These are phyloP conservation scores for Alternaria ethzedia DNA, from an alignment of 2,329 filamentous ascomycete species.

Conservation along the genomic window DNA sequence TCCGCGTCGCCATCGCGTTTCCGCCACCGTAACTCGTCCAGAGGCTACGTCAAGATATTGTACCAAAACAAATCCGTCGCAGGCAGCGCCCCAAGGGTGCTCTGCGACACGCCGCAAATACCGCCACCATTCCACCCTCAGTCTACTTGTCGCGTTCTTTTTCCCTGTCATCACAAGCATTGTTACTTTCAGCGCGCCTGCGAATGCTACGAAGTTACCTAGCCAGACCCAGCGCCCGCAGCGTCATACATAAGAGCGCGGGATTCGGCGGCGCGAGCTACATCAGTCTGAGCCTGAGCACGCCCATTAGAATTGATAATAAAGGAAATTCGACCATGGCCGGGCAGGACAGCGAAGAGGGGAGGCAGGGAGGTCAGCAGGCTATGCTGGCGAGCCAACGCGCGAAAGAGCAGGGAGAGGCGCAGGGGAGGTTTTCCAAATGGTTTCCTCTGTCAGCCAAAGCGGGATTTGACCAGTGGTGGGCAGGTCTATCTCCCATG, in stretches of 20 bases:
- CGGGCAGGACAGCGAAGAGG: constrained; percentile 26
- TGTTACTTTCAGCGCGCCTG: constrained; percentile 31
- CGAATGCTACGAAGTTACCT: constrained; percentile 43
- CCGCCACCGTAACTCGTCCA: constrained; percentile 19
- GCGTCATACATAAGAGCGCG: constrained; percentile 32
- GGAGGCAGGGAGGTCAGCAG: constrained; percentile 48
- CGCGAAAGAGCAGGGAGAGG: constrained; percentile 47
- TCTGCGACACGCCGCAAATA: constrained; percentile 19
- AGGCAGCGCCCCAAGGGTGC: constrained; percentile 22
- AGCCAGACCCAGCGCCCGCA: constrained; percentile 28
- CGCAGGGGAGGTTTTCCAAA: constrained; percentile 40
- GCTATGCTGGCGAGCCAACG: constrained; percentile 58
- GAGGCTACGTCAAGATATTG: constrained; percentile 30
- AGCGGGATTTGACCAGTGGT: constrained; percentile 77
- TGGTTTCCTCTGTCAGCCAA: constrained; percentile 91
- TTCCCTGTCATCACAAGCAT: neutral
- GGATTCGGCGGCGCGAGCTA: constrained; percentile 43
- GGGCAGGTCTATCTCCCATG: constrained; percentile 81
- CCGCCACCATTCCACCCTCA: constrained; percentile 23
- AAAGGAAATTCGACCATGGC: constrained; percentile 41
- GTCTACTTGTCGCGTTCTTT: neutral
- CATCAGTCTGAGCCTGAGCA: constrained; percentile 36
- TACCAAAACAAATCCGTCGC: constrained; percentile 17
- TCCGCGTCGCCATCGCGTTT: constrained; percentile 16
- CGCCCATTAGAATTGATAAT: constrained; percentile 35